Evolutionary conservation across 441 rosid genomes (phyloP), one percentile per base, ranked within the genome.

Genomic region (Pelargonium exstipulatum): DNA sequence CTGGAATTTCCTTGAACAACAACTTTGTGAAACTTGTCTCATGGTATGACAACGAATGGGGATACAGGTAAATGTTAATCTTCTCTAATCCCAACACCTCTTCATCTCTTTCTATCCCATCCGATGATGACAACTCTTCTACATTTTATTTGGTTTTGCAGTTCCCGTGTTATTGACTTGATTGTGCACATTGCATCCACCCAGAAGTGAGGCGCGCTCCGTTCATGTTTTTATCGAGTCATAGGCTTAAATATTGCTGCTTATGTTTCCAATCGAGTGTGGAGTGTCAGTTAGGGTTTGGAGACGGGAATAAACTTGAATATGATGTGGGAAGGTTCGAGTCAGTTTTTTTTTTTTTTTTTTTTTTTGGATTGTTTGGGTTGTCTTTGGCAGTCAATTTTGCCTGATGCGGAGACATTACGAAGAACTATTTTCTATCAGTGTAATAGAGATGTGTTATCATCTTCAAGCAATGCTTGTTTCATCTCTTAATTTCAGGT

Each of bases 1-100:
- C 95, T 2, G 95, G 95, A 65, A 86, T 88, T 75, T 90, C 96
- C 22, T 42, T 88, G 84, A 90, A 65, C 55, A 75, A 80, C 4
- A 81, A 83, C 65, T 90, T 84, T 32, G 88, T 86, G 79, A 90
- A 90, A 43, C 72, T 90, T n/a, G 90, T 90, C 48, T 49, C 89
- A 8, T 88, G 96, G 96, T 87, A 88, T n/a, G 96, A 90, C 86
- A 90, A 90, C 48, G 96, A 90, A 73, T 82, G 83, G 94, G 96
- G 96, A 66, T 90, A 90, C 95, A 88, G 92, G 91, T 87, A 83
- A 55, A 14, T 1, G 0, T 7, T 8, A n/a, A 1, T 20, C 64
- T 61, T 26, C 55, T 42, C 6, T 40, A n/a, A 10, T 16, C 55
- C 5, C 17, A 13, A 13, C 16, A 2, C 10, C 32, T 10, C 9